These are phyloP conservation scores for Aspergillus calidoustus DNA, from an alignment of 2,329 filamentous ascomycete species.

Conservation along the genomic window DNA sequence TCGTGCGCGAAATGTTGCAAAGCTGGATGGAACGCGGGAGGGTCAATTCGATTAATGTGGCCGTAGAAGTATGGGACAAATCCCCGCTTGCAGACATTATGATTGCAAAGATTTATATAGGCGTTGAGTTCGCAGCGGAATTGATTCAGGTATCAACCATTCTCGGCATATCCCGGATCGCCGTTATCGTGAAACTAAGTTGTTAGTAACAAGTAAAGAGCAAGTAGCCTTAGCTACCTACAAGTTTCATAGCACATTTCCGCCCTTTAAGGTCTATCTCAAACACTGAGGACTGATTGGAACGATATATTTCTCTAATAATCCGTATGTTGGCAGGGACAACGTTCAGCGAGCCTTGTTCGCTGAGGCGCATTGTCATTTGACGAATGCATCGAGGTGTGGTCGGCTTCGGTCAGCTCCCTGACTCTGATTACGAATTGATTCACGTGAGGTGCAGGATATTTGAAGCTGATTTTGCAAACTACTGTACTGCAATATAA, in stretches of 20 bases:
- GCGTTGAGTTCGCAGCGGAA: conserved; percentile 27
- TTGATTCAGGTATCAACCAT: conserved; percentile 25
- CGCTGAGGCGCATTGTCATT: too few relatives aligned
- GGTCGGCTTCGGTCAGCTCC: too few relatives aligned
- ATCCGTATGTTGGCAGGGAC: neutral
- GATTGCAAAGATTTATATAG: conserved; percentile 22
- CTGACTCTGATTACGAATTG: too few relatives aligned
- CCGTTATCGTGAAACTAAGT: conserved; percentile 26
- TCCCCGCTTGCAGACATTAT: conserved; percentile 20
- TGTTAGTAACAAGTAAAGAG: conserved; percentile 4
- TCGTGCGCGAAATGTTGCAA: conserved; percentile 22
- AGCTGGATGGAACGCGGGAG: conserved; percentile 12
- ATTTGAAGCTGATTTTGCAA: too few relatives aligned
- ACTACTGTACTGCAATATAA: too few relatives aligned
- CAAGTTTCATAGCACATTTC: conserved; percentile 12
- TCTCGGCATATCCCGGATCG: conserved; percentile 21
- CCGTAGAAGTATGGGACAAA: conserved; percentile 25
- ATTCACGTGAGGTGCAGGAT: too few relatives aligned
- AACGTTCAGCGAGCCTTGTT: neutral
- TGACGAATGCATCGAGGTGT: too few relatives aligned
- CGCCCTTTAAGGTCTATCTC: conserved; percentile 4
- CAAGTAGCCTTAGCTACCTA: neutral
- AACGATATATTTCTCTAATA: neutral
- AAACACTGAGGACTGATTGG: neutral
- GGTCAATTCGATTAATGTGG: conserved; percentile 19